A percentile compares a stretch with the other conserved stretches of the same genome.
Evolutionary conservation across 2,329 filamentous ascomycete species (phyloP).

Genomic region (Phialophora tarda): DNA sequence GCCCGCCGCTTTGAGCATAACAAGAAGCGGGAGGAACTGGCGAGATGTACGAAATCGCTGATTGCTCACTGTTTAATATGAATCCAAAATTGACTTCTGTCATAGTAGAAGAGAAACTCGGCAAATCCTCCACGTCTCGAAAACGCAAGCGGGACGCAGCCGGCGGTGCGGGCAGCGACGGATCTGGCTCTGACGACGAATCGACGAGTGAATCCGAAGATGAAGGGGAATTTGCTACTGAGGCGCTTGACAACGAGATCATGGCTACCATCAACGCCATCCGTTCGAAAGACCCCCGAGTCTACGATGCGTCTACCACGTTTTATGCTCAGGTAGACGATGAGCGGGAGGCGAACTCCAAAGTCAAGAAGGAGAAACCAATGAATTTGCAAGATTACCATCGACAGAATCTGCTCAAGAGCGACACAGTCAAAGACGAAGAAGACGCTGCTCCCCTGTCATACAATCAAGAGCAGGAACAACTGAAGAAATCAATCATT

Average conservation of each 20-base stretch:
- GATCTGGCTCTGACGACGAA: slow-evolving; percentile 67
- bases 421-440: slow-evolving; percentile 64
- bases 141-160: slow-evolving; percentile 46
- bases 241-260: slow-evolving; percentile 84
- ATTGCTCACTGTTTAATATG: background rate
- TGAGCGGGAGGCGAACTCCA: slow-evolving; percentile 46
- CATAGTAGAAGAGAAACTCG: slow-evolving; percentile 87
- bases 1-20: slow-evolving; percentile 92
- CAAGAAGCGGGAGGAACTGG: slow-evolving; percentile 90
- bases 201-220: slow-evolving; percentile 73
- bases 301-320: slow-evolving; percentile 79
- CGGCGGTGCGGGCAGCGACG: slow-evolving; percentile 55
- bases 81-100: slow-evolving; percentile 37
- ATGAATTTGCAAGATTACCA: slow-evolving; percentile 91
- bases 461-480: slow-evolving; percentile 87
- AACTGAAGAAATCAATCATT: slow-evolving; percentile 76
- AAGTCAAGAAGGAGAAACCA: slow-evolving; percentile 75
- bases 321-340: slow-evolving; percentile 76
- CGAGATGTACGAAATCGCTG: slow-evolving; percentile 50
- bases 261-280: slow-evolving; percentile 86
- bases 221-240: slow-evolving; percentile 82
- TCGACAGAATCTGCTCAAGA: slow-evolving; percentile 81
- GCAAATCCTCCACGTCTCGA: slow-evolving; percentile 49
- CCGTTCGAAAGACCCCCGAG: slow-evolving; percentile 83
- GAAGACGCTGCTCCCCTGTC: slow-evolving; percentile 63